phyloP scores from a whole-genome alignment of 192 early-diverging fungal genomes.

The Funneliformis geosporum region DNA sequence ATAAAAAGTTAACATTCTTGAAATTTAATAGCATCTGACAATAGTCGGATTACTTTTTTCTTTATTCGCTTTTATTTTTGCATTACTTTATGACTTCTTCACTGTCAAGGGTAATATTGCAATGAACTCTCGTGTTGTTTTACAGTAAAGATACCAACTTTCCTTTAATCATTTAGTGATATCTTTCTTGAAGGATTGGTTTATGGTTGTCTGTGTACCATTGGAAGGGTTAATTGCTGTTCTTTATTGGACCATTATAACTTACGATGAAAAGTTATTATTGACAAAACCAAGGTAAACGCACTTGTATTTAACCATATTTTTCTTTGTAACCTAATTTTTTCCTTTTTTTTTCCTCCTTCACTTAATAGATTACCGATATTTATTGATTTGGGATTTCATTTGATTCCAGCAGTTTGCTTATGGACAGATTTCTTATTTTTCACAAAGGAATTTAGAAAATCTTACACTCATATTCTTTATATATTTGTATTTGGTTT shows the following conservation, averaged over 20 bases:
- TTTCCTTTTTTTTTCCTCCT: neutral
- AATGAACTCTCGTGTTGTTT: neutral
- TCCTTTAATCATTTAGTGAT: neutral
- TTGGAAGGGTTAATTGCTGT: slow-evolving; percentile 4
- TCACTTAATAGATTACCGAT: slow-evolving; percentile 8
- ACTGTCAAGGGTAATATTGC: neutral
- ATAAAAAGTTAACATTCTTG: neutral
- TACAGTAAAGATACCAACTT: neutral
- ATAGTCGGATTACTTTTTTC: slow-evolving; percentile 16
- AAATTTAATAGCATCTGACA: neutral
- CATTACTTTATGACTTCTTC: slow-evolving; percentile 3
- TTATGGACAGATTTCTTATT: slow-evolving; percentile 20
- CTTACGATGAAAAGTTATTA: neutral
- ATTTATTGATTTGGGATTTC: slow-evolving; percentile 14
- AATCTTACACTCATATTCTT: neutral
- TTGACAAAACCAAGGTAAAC: neutral
- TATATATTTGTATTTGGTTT: neutral
- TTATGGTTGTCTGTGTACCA: neutral
- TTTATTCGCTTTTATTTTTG: slow-evolving; percentile 4
- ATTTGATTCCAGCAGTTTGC: neutral
- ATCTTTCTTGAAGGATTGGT: neutral
- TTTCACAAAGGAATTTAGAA: slow-evolving; percentile 14
- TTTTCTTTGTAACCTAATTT: neutral
- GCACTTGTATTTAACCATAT: neutral
- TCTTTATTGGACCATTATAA: neutral